Evolutionary conservation across 768 basidiomycete genomes (phyloP).

Genomic region (Multifurca ochricompacta): DNA sequence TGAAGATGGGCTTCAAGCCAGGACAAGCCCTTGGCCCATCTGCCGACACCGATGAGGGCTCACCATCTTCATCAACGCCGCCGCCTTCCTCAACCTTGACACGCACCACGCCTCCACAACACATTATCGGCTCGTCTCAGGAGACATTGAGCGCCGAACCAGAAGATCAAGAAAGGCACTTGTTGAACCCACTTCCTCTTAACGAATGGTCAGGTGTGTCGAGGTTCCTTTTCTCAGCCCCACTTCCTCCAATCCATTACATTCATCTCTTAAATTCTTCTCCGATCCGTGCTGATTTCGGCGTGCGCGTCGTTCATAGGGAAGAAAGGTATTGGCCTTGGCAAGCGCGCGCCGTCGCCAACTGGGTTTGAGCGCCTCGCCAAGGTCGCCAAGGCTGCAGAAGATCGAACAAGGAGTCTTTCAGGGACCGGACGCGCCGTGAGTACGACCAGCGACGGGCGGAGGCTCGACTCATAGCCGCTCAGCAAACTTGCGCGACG

Average conservation of each 20-base stretch:
- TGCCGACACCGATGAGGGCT: conserved; percentile 21
- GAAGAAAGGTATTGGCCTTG: conserved; percentile 64
- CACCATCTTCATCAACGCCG: conserved; percentile 4
- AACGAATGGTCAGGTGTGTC: conserved; percentile 75
- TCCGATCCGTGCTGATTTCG: not conserved
- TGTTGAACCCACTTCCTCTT: conserved; percentile 62
- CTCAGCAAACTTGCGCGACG: conserved; percentile 65
- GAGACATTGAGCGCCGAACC: not conserved
- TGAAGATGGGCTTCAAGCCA: conserved; percentile 89
- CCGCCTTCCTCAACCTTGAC: not conserved
- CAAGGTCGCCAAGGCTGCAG: conserved; percentile 63
- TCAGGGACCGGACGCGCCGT: conserved; percentile 59
- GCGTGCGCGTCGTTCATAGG: conserved; percentile 36
- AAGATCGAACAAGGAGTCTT: conserved; percentile 49
- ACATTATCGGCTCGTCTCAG: not conserved
- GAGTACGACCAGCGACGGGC: conserved; percentile 75
- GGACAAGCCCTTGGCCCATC: conserved; percentile 65
- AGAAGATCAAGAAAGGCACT: conserved; percentile 31
- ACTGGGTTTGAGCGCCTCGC: conserved; percentile 53
- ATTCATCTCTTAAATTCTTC: not conserved
- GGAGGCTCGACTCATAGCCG: conserved; percentile 58
- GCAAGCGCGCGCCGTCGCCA: conserved; percentile 65
- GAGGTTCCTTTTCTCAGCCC: not conserved
- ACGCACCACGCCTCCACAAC: not conserved
- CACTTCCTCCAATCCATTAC: not conserved